Evolutionary conservation across 2,329 filamentous ascomycete species (phyloP).

Genomic region (Chaetomiaceae sp.): DNA sequence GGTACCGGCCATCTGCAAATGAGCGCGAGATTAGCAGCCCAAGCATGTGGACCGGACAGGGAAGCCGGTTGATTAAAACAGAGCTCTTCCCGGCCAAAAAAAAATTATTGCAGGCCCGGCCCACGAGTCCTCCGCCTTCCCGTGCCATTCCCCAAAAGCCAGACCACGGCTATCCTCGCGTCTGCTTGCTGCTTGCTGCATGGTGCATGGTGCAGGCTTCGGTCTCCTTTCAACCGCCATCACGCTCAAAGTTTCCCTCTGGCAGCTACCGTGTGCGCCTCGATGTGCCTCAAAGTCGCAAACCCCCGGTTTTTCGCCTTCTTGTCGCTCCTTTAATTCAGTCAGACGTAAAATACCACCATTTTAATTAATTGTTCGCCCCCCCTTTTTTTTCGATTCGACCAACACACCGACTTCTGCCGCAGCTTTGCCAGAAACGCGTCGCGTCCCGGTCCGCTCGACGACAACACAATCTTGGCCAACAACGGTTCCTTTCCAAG

Average conservation of each 20-base stretch:
- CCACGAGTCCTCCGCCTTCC: slow-evolving; percentile 19
- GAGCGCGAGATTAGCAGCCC: slow-evolving; percentile 21
- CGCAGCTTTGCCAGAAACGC: slow-evolving; percentile 18
- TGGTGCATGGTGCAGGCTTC: slow-evolving; percentile 25
- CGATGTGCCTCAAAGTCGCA: slow-evolving; percentile 21
- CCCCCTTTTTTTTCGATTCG: slow-evolving; percentile 18
- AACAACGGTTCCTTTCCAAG: not conserved
- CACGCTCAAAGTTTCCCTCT: slow-evolving; percentile 9
- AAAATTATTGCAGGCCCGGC: slow-evolving; percentile 17
- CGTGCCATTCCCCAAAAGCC: slow-evolving; percentile 13
- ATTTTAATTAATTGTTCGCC: slow-evolving; percentile 21
- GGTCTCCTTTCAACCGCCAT: slow-evolving; percentile 12
- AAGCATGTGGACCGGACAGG: slow-evolving; percentile 22
- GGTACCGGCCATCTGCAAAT: slow-evolving; percentile 25
- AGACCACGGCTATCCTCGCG: slow-evolving; percentile 24
- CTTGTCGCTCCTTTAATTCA: slow-evolving; percentile 28
- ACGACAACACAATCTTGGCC: slow-evolving; percentile 8
- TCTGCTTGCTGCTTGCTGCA: slow-evolving; percentile 20
- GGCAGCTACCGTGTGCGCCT: slow-evolving; percentile 19
- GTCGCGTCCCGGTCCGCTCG: slow-evolving; percentile 19
- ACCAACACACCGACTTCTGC: slow-evolving; percentile 10
- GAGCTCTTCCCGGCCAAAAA: slow-evolving; percentile 21
- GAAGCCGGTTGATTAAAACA: slow-evolving; percentile 25
- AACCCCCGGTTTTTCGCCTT: slow-evolving; percentile 20
- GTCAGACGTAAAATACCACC: slow-evolving; percentile 13